Conservation (phyloP, 2,329 filamentous ascomycete genomes). For the Diaporthe aspalathi region DNA sequence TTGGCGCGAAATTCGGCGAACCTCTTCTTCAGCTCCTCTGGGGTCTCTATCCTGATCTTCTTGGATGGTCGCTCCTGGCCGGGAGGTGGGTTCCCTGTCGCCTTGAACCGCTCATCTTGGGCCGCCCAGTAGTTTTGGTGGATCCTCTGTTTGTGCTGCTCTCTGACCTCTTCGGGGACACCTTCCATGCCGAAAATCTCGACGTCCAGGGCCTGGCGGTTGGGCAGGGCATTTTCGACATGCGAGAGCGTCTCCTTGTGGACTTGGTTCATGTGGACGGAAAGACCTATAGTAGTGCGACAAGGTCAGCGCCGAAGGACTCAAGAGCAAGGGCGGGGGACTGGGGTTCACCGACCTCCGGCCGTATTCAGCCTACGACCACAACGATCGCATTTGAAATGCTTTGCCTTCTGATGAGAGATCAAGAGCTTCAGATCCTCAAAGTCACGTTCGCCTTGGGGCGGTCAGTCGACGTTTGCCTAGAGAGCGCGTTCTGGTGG, state of each 20-base stretch:
- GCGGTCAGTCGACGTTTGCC: slow-evolving; percentile 41
- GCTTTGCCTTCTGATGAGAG: slow-evolving; percentile 98
- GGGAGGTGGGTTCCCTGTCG: slow-evolving; percentile 85
- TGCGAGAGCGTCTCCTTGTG: slow-evolving; percentile 91
- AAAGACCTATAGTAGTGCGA: slow-evolving; percentile 72
- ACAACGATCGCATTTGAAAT: slow-evolving; percentile 97
- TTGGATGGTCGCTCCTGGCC: slow-evolving; percentile 74
- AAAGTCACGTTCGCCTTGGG: slow-evolving; percentile 87
- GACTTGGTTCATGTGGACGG: slow-evolving; percentile 97
- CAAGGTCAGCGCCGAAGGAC: slow-evolving; percentile 26
- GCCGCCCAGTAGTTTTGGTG: slow-evolving; percentile 86
- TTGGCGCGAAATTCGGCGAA: slow-evolving; percentile 81
- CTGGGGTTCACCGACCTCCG: slow-evolving; percentile 73
- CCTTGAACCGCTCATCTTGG: slow-evolving; percentile 82
- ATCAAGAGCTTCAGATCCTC: slow-evolving; percentile 97
- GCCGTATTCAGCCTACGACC: slow-evolving; percentile 90
- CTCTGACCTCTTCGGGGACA: slow-evolving; percentile 85
- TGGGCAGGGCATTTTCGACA: slow-evolving; percentile 92
- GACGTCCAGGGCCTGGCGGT: slow-evolving; percentile 85
- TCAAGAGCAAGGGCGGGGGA: not conserved
- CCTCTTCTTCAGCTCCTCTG: slow-evolving; percentile 83
- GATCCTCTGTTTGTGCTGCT: slow-evolving; percentile 88
- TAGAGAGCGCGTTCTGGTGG: slow-evolving; percentile 13
- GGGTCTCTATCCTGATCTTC: slow-evolving; percentile 78
- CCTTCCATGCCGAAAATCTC: slow-evolving; percentile 99